Base-by-base conservation (phyloP, 176 grass and related monocot species). In the Lolium perenne region DNA sequence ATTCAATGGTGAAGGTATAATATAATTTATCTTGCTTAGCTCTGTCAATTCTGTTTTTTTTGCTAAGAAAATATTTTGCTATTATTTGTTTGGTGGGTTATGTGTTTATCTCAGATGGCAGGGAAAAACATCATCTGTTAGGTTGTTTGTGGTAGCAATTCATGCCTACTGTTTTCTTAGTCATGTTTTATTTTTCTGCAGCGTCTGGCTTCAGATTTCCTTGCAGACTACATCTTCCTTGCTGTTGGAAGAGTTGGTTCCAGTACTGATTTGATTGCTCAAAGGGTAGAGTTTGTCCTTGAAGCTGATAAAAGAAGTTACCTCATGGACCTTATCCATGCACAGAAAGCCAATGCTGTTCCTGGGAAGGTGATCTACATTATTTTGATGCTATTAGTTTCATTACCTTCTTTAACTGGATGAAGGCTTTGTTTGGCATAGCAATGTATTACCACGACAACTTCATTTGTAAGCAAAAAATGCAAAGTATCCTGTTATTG, bases 241-340 rank as follows among this genome's bases (percentile, higher is more conserved):
- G 88, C 96, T 83, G 96, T 94, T 91, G 96, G 96, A 86, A 98
- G 95, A 83, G 95, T 98, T 88, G 95, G 95, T 59, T 98, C 95
- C 22, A 98, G 95, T 80, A 98, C 95, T 4, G 95, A 98, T 92
- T 84, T 98, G 85, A 98, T 98, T 88, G 79, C 88, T 61, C 95
- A 98, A 85, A 94, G 95, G 81, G 93, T 98, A 3, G 93, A 95
- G 82, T 95, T 91, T 94, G 95, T 98, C 35, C 93, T 90, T 80
- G 95, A 98, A 54, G 78, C 83, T 9, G 95, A 98, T 84, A 98
- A 98, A 82, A 89, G 93, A 85, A 95, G 93, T 83, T 91, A 98
- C 83, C 91, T 98, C 7, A 95, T 98, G 95, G 95, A 98, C 49
- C 95, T 98, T 87, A 61, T 98, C 74, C 91, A 95, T 87, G 95